These are phyloP conservation scores for Emericellopsis cladophorae DNA, from an alignment of 2,329 filamentous ascomycete species.

Conservation along the genomic window DNA sequence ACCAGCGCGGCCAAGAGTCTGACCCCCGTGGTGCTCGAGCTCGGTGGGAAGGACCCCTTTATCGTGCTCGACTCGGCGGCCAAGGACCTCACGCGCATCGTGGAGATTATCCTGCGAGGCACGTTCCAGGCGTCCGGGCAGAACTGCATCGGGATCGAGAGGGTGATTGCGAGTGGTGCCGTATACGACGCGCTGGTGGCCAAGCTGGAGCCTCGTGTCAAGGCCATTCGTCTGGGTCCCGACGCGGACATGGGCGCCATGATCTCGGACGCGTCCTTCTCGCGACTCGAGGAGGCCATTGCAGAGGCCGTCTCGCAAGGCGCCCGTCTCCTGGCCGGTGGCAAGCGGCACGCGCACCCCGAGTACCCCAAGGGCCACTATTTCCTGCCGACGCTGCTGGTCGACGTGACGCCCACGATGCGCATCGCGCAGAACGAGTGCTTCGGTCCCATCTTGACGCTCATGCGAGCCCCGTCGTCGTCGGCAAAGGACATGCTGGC, in stretches of 20 bases:
- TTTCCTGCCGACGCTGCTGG: constrained; percentile 81
- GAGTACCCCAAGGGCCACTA: constrained; percentile 72
- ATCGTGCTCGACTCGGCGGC: constrained; percentile 72
- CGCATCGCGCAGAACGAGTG: constrained; percentile 79
- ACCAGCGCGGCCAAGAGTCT: constrained; percentile 73
- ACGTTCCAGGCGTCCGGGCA: constrained; percentile 93
- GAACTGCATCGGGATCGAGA: constrained; percentile 96
- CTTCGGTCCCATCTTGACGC: constrained; percentile 80
- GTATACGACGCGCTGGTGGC: constrained; percentile 63
- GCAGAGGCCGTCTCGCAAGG: constrained; percentile 65
- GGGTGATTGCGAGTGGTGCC: constrained; percentile 68
- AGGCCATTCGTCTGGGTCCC: constrained; percentile 63
- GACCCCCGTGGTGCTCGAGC: constrained; percentile 80
- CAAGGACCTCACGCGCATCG: constrained; percentile 55
- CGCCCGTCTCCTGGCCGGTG: constrained; percentile 71
- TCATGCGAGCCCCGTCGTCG: constrained; percentile 62
- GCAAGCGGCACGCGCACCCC: constrained; percentile 59
- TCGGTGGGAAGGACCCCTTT: constrained; percentile 90
- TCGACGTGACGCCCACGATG: constrained; percentile 81
- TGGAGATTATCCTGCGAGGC: constrained; percentile 76
- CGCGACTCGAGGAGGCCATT: constrained; percentile 64
- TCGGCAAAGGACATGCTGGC: constrained; percentile 50
- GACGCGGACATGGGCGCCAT: constrained; percentile 77
- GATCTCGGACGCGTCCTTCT: constrained; percentile 69
- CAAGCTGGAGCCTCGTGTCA: constrained; percentile 61